Percentiles rank a stretch among this genome's conserved stretches.
These are phyloP conservation scores for Amanita muscaria DNA, from an alignment of 768 basidiomycete species.

Conservation along the genomic window DNA sequence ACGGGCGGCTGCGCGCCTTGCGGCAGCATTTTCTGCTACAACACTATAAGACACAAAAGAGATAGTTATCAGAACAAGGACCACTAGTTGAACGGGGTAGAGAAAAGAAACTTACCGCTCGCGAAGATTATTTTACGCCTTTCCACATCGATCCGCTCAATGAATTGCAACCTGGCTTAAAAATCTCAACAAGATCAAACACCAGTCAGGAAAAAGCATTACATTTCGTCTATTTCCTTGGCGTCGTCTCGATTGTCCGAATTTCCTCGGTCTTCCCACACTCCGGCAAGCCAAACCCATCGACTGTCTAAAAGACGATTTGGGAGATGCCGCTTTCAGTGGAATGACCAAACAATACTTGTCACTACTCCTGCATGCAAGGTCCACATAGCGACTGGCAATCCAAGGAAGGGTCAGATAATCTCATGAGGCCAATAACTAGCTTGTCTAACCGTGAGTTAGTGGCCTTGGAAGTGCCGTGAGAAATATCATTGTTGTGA, in stretches of 20 bases:
- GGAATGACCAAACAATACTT: too few relatives aligned
- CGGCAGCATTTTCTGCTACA: slow-evolving; percentile 18
- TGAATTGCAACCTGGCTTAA: slow-evolving; percentile 51
- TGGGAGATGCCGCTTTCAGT: slow-evolving; percentile 44
- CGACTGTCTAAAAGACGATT: slow-evolving; percentile 50
- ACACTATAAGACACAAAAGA: slow-evolving; percentile 14
- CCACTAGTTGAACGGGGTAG: not conserved
- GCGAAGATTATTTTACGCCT: slow-evolving; percentile 65
- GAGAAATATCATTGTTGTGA: too few relatives aligned
- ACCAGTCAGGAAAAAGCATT: slow-evolving; percentile 16
- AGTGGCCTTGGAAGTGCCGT: too few relatives aligned
- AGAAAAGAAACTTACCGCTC: slow-evolving; percentile 39
- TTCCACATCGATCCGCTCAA: slow-evolving; percentile 83
- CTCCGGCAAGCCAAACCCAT: slow-evolving; percentile 62
- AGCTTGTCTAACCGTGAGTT: too few relatives aligned
- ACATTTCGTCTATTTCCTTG: slow-evolving; percentile 58
- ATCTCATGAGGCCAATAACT: too few relatives aligned
- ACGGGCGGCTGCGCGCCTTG: slow-evolving; percentile 22
- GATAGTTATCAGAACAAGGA: slow-evolving; percentile 10
- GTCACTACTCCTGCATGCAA: too few relatives aligned
- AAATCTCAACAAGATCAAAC: not conserved
- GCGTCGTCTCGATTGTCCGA: slow-evolving; percentile 63
- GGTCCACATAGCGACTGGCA: too few relatives aligned
- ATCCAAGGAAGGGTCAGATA: too few relatives aligned
- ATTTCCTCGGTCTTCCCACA: slow-evolving; percentile 59